These are phyloP conservation scores for Stephania cephalantha DNA, from an alignment of 164 flowering plant genomes.

Conservation along the genomic window DNA sequence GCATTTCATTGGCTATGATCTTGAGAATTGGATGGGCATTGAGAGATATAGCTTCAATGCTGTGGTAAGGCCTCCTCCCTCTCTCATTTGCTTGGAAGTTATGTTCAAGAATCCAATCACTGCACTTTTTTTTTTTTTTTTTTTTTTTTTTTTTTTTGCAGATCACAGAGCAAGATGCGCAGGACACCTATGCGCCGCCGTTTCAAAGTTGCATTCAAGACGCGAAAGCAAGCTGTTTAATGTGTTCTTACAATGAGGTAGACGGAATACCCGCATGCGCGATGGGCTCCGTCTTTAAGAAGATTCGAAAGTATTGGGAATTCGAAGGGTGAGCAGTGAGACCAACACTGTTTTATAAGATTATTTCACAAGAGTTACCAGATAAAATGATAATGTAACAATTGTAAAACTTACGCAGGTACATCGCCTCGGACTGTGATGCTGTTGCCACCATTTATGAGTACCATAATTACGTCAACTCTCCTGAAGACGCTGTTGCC, in stretches of 20 bases:
- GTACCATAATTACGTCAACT: constrained; percentile 49
- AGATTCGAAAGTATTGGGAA: constrained; percentile 74
- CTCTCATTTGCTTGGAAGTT: not conserved
- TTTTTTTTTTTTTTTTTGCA: constrained; percentile 11
- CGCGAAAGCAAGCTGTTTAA: constrained; percentile 89
- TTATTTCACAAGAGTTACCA: not conserved
- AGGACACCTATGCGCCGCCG: constrained; percentile 83
- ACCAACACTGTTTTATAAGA: not conserved
- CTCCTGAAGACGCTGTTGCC: constrained; percentile 81
- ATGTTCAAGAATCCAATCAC: not conserved
- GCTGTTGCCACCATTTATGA: constrained; percentile 86
- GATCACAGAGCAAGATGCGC: constrained; percentile 85
- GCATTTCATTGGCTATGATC: constrained; percentile 89
- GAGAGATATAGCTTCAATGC: constrained; percentile 85
- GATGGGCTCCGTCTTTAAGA: constrained; percentile 42
- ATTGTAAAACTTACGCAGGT: constrained; percentile 37
- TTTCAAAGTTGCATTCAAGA: constrained; percentile 69
- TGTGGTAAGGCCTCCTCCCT: constrained; percentile 40
- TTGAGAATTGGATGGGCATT: constrained; percentile 70
- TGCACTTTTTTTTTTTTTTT: too few species aligned
- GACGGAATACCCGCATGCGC: constrained; percentile 91
- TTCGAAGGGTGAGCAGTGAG: constrained; percentile 60
- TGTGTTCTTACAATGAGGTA: constrained; percentile 87
- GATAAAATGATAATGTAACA: not conserved
- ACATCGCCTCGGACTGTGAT: constrained; percentile 92